Evolutionary conservation across 1,284 basidiomycete genomes (phyloP).

Genomic region (Amylostereum areolatum): DNA sequence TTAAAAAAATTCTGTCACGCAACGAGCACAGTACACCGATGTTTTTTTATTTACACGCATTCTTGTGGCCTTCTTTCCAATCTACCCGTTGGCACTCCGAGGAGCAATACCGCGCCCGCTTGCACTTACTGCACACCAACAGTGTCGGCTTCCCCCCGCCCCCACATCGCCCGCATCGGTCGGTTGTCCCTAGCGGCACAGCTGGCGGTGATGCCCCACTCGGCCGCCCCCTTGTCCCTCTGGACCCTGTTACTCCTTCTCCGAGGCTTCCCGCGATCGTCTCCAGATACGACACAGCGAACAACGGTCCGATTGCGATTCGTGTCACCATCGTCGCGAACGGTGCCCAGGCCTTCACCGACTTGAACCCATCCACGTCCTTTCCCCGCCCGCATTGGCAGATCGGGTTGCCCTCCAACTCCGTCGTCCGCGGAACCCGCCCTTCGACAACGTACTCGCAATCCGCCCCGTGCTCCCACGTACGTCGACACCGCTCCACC

Average conservation of each 20-base stretch:
- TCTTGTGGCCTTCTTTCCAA: conserved; percentile 14
- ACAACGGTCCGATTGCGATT: conserved; percentile 41
- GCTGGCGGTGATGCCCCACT: too few species aligned
- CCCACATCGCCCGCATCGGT: conserved; percentile 1
- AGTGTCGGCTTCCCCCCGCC: conserved; percentile 8
- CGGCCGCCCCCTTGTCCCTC: too few species aligned
- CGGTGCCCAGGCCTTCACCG: conserved; percentile 23
- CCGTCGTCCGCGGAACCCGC: conserved; percentile 25
- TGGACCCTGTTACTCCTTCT: too few species aligned
- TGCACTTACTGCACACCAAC: conserved; percentile 12
- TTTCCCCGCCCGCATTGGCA: conserved; percentile 45
- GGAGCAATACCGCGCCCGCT: conserved; percentile 12
- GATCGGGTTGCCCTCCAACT: conserved; percentile 28
- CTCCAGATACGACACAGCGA: conserved; percentile 39
- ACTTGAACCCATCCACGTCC: conserved; percentile 25
- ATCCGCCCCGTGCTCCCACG: conserved; percentile 37
- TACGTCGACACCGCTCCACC: conserved; percentile 42
- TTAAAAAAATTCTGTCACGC: too few species aligned
- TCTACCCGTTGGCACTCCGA: conserved; percentile 12
- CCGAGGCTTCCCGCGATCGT: conserved; percentile 15
- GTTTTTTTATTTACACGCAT: background rate
- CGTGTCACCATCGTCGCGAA: conserved; percentile 38
- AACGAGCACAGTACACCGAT: too few species aligned
- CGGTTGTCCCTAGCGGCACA: background rate
- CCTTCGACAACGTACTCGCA: conserved; percentile 38